Percentiles rank a stretch among this genome's conserved stretches.
Evolutionary conservation across 179 eudicot genomes (phyloP).

Genomic region (Silene noctiflora): DNA sequence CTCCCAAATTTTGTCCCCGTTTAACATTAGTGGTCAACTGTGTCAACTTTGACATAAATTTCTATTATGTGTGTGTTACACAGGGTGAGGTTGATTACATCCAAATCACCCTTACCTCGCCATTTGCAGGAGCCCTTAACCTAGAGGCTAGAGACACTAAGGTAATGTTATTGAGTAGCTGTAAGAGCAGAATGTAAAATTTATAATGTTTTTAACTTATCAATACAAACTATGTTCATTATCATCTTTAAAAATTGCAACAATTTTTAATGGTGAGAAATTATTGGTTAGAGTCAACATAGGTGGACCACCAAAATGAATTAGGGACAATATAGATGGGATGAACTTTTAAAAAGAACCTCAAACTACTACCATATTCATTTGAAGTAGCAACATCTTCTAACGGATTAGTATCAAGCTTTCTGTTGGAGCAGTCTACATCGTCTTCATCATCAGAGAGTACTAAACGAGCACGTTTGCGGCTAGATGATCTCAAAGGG

Average conservation of each 20-base stretch:
- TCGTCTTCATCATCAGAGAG: constrained; percentile 91
- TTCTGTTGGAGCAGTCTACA: constrained; percentile 34
- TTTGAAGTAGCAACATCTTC: constrained; percentile 64
- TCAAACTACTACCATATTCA: constrained; percentile 46
- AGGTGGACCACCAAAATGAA: neutral
- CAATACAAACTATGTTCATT: neutral
- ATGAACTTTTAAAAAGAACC: neutral
- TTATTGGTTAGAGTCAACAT: neutral
- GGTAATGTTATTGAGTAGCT: neutral
- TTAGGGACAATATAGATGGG: neutral
- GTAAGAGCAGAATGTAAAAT: neutral
- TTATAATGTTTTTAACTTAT: neutral
- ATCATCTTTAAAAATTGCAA: neutral
- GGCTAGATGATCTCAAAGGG: constrained; percentile 46
- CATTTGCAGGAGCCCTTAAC: neutral
- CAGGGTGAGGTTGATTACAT: neutral
- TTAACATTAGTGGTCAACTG: neutral
- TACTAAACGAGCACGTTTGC: constrained; percentile 72
- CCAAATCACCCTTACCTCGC: neutral
- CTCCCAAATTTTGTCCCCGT: neutral
- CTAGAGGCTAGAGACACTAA: neutral
- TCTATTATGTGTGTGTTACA: neutral
- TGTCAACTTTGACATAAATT: neutral
- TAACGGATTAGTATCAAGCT: constrained; percentile 22
- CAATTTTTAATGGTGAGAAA: neutral